Percentiles rank a stretch among this genome's conserved stretches.
Conservation (phyloP, 768 basidiomycete genomes). For the Suillus subluteus region DNA sequence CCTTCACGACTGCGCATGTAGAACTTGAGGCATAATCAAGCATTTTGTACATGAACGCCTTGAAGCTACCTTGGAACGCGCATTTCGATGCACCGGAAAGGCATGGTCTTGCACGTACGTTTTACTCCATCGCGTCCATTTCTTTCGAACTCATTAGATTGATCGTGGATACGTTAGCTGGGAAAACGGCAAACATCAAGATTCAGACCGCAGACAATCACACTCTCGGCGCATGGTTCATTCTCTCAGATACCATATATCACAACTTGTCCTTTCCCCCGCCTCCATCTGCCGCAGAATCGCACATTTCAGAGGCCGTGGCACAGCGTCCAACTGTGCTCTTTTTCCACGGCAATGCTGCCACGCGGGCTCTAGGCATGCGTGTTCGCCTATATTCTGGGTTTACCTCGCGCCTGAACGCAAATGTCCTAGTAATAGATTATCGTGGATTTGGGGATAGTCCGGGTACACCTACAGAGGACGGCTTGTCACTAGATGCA, state of each 20-base stretch:
- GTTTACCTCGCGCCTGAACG: constrained; percentile 64
- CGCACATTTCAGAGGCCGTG: constrained; percentile 58
- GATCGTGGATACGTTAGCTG: constrained; percentile 47
- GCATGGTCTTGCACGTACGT: constrained; percentile 82
- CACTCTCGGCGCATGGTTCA: constrained; percentile 84
- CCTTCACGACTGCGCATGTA: constrained; percentile 21
- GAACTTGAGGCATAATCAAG: constrained; percentile 36
- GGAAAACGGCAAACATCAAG: constrained; percentile 74
- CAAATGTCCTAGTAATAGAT: constrained; percentile 85
- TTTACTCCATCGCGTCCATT: not conserved
- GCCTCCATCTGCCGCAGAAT: constrained; percentile 38
- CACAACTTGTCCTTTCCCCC: constrained; percentile 47
- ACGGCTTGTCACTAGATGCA: constrained; percentile 74
- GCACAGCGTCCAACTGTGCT: constrained; percentile 71
- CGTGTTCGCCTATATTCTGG: constrained; percentile 73
- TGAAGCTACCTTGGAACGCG: constrained; percentile 65
- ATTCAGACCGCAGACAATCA: constrained; percentile 78
- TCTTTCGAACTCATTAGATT: not conserved
- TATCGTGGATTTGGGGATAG: constrained; percentile 95
- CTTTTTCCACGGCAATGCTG: constrained; percentile 93
- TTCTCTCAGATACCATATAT: constrained; percentile 70
- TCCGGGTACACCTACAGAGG: constrained; percentile 73
- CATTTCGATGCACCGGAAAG: constrained; percentile 71
- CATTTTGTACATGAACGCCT: constrained; percentile 64
- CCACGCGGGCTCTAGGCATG: constrained; percentile 66